phyloP scores from a whole-genome alignment of 1,139 yeast species.

The Diutina sp. region DNA sequence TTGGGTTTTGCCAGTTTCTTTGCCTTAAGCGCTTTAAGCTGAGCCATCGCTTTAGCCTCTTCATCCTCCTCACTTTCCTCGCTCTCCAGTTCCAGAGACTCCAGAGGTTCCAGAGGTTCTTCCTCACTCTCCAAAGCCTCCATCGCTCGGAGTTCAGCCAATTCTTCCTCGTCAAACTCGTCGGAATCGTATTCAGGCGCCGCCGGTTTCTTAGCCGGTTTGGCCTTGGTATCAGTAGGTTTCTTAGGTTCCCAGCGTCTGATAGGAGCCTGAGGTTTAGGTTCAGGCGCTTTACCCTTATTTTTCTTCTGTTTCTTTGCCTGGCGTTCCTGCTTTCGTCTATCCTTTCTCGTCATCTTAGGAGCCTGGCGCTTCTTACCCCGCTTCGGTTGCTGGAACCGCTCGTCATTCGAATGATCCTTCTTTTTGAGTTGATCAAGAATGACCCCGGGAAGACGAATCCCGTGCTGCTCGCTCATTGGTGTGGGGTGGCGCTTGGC shows the following conservation, averaged over 20 bases:
- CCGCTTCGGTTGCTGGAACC: slow-evolving; percentile 6
- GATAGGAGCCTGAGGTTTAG: not conserved
- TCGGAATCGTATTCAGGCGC: not conserved
- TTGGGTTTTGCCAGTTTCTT: not conserved
- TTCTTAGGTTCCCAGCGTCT: slow-evolving; percentile 1
- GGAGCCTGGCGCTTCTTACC: slow-evolving; percentile 18
- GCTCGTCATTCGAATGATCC: slow-evolving; percentile 14
- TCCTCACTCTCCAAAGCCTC: not conserved
- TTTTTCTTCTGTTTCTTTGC: slow-evolving; percentile 32
- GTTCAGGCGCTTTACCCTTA: slow-evolving; percentile 4
- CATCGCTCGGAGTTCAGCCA: not conserved
- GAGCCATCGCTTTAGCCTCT: not conserved
- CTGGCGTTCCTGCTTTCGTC: slow-evolving; percentile 41
- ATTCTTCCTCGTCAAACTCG: slow-evolving; percentile 10
- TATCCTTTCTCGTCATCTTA: slow-evolving; percentile 36
- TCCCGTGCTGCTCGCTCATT: slow-evolving; percentile 13
- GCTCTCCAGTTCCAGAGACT: not conserved
- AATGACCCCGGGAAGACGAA: slow-evolving; percentile 54
- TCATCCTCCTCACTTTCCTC: not conserved
- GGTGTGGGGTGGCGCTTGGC: not conserved
- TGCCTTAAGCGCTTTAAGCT: not conserved
- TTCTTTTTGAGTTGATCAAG: slow-evolving; percentile 47
- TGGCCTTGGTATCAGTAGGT: not conserved
- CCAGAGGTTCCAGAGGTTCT: not conserved
- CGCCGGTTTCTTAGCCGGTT: not conserved